These are phyloP conservation scores for Aspergillus proliferans DNA, from an alignment of 2,329 filamentous ascomycete species.

Conservation along the genomic window DNA sequence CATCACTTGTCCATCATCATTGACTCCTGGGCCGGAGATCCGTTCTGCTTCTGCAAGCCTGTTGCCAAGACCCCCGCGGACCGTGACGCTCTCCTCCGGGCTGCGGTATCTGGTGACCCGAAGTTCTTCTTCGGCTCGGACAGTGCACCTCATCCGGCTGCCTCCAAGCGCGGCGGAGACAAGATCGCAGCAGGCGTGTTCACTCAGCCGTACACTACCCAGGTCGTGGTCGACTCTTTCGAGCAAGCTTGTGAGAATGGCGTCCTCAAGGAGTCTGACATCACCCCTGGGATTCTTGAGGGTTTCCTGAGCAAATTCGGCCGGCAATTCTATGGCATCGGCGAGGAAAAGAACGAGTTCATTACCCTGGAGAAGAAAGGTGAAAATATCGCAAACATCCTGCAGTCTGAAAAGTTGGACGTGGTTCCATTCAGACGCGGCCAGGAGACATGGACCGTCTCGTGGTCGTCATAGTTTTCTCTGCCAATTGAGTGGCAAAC, in stretches of 20 bases:
- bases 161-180: slow-evolving; percentile 50
- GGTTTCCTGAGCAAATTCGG: slow-evolving; percentile 55
- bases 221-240: slow-evolving; percentile 54
- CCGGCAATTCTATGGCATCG: slow-evolving; percentile 52
- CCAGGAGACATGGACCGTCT: slow-evolving; percentile 44
- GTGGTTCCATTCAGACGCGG: slow-evolving; percentile 62
- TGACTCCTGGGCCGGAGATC: slow-evolving; percentile 64
- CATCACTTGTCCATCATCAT: slow-evolving; percentile 79
- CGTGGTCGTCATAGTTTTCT: slow-evolving; percentile 23
- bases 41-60: slow-evolving; percentile 76
- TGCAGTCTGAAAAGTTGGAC: slow-evolving; percentile 53
- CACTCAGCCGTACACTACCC: slow-evolving; percentile 56
- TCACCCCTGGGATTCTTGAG: slow-evolving; percentile 50
- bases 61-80: slow-evolving; percentile 67
- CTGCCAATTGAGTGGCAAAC: slow-evolving; percentile 4
- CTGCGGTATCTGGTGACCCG: slow-evolving; percentile 48
- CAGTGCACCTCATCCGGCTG: slow-evolving; percentile 59
- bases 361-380: slow-evolving; percentile 53
- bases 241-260: slow-evolving; percentile 51
- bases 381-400: slow-evolving; percentile 49
- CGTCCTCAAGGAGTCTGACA: slow-evolving; percentile 48
- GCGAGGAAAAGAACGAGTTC: slow-evolving; percentile 41
- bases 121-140: slow-evolving; percentile 68
- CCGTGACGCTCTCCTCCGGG: slow-evolving; percentile 63
- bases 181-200: slow-evolving; percentile 54